Evolutionary conservation across 2,329 filamentous ascomycete genomes (phyloP), one percentile per base, ranked within the genome.

Genomic region (Pseudomassariella vexata): DNA sequence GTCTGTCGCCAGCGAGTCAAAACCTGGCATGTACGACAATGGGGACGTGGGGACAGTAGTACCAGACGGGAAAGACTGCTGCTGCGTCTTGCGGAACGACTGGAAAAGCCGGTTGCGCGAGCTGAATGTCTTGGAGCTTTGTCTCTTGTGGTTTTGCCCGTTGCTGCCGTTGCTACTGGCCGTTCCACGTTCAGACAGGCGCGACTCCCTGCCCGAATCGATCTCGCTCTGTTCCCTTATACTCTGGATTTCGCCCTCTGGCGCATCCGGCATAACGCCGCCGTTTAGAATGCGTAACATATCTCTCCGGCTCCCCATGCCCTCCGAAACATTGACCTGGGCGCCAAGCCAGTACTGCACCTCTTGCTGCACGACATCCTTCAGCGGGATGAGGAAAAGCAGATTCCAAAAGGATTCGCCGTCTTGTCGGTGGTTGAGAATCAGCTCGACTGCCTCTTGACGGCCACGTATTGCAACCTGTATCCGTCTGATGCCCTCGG

Each of bases 331-430:
- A 39, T 79, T 70, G 31, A 79, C 64, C 39, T 79, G 70, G 0
- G 65, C 73, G 1, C 70, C 73, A 11, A 80, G 58, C 42, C 69
- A 74, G 49, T 68, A 76, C 0, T 57, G 59, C 2, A 70, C 50
- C 6, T 62, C 63, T 3, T 73, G 73, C 1, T 57, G 42, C 0
- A 53, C 48, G n/a, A n/a, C n/a, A 36, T 75, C 66, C 16, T 63
- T 56, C 1, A 80, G 50, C 0, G 76, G 74, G 28, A 68, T 63
- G 2, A 68, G 51, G 30, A 70, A 75, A 0, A 78, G 53, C 7
- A 79, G 47, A 30, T 77, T 78, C 70, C 69, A 75, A 42, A 73
- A 75, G 0, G 69, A 66, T 15, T 63, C 57, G 7, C 69, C 70
- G 28, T 66, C 65, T 34, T 68, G 65, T 12, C 60, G 59, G 37